Evolutionary conservation across 257 asterid species (phyloP).

Genomic region (Craterostigma plantagineum): DNA sequence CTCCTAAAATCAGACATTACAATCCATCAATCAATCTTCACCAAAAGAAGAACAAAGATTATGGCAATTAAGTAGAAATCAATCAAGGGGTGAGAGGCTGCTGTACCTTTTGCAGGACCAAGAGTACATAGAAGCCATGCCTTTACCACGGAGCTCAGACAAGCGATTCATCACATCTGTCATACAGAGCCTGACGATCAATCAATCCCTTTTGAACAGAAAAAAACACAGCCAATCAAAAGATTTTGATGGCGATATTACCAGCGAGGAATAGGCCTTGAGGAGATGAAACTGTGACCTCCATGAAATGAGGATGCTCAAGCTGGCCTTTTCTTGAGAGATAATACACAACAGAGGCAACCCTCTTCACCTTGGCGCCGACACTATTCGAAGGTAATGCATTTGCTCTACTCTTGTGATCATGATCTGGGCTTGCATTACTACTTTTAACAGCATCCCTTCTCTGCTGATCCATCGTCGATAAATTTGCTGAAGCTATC

Average conservation of each 20-base stretch:
- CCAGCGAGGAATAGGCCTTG: conserved; percentile 36
- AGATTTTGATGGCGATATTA: neutral
- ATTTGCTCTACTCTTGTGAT: too few species aligned
- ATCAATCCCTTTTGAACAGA: neutral
- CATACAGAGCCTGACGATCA: neutral
- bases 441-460: too few species aligned
- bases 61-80: neutral
- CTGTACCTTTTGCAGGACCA: conserved; percentile 63
- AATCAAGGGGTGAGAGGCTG: neutral
- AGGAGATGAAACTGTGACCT: conserved; percentile 41
- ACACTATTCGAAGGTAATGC: conserved; percentile 29
- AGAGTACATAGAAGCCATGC: conserved; percentile 42
- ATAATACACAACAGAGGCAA: conserved; percentile 35
- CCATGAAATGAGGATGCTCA: conserved; percentile 68
- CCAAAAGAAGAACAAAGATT: too few species aligned
- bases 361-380: too few species aligned
- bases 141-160: conserved; percentile 47
- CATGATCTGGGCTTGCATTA: too few species aligned
- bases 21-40: neutral
- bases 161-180: conserved; percentile 43
- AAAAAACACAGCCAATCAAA: neutral
- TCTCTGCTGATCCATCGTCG: conserved; percentile 8
- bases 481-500: too few species aligned
- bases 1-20: conserved; percentile 22
- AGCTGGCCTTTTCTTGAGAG: conserved; percentile 46